Percentiles rank a stretch among this genome's conserved stretches.
phyloP scores from a whole-genome alignment of 495 filamentous ascomycete species.

The Niebla homalea region DNA sequence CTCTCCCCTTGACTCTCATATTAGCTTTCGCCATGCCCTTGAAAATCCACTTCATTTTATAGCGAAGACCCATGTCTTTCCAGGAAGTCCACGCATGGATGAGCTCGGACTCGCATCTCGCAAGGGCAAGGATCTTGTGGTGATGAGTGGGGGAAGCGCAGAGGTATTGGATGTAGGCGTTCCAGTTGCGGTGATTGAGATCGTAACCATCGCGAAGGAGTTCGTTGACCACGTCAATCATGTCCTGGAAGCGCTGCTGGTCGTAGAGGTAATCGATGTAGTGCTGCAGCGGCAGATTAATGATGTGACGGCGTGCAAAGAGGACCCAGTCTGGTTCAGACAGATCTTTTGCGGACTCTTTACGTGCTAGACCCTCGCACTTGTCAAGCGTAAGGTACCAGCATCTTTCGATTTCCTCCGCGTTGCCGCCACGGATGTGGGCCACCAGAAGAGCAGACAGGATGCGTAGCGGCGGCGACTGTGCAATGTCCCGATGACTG shows the following conservation, averaged over 20 bases:
- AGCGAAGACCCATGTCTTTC: conserved; percentile 20
- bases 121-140: conserved; percentile 43
- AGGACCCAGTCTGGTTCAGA: conserved; percentile 26
- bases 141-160: conserved; percentile 25
- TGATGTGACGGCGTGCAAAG: conserved; percentile 41
- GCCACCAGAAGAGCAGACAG: conserved; percentile 53
- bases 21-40: conserved; percentile 14
- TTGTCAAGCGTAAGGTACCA: conserved; percentile 49
- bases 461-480: conserved; percentile 39
- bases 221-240: conserved; percentile 35
- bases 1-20: conserved; percentile 22
- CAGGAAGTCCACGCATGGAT: conserved; percentile 68
- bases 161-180: conserved; percentile 36
- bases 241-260: conserved; percentile 30
- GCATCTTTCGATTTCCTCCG: conserved; percentile 44
- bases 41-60: conserved; percentile 19
- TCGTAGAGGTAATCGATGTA: conserved; percentile 46
- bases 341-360: conserved; percentile 13
- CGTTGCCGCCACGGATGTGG: conserved; percentile 40
- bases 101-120: conserved; percentile 54
- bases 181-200: conserved; percentile 45
- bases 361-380: conserved; percentile 32
- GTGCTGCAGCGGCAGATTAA: conserved; percentile 41
- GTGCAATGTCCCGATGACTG: conserved; percentile 11
- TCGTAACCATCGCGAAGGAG: conserved; percentile 50